These are phyloP conservation scores for Aureobasidium sp. DNA, from an alignment of 2,329 filamentous ascomycete species.

Conservation along the genomic window DNA sequence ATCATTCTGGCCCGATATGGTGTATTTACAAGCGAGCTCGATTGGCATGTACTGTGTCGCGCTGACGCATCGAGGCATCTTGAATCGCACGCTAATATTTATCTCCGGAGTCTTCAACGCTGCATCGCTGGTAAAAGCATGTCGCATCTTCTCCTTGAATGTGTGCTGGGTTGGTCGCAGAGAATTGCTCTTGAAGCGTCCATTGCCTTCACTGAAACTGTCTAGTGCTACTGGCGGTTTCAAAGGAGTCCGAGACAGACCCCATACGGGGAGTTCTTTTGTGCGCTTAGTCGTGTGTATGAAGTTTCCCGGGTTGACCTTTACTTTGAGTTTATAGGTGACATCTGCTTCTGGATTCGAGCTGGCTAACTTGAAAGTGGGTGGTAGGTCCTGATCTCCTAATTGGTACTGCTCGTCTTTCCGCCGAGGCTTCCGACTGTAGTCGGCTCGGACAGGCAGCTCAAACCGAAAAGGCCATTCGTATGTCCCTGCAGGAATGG, in stretches of 20 bases:
- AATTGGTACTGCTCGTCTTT: background rate
- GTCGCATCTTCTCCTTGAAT: constrained; percentile 9
- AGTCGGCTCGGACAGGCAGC: background rate
- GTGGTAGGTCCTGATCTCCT: background rate
- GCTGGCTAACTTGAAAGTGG: constrained; percentile 2
- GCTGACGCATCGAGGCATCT: background rate
- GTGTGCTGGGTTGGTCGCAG: constrained; percentile 3
- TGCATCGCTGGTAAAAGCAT: constrained; percentile 1
- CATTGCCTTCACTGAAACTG: background rate
- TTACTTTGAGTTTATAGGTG: constrained; percentile 5
- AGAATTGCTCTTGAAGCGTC: constrained; percentile 3
- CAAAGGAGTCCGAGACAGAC: background rate
- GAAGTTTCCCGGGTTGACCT: constrained; percentile 3
- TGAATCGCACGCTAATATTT: background rate
- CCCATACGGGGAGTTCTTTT: background rate
- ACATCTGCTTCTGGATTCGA: background rate
- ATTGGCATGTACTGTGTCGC: background rate
- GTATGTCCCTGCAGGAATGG: background rate
- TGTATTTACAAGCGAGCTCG: background rate
- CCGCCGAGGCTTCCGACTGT: background rate
- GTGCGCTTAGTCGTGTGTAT: background rate
- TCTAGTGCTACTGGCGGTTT: background rate
- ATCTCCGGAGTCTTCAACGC: constrained; percentile 5
- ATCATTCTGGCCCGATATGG: background rate
- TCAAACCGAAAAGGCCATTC: constrained; percentile 7